These are phyloP conservation scores for Vigna reflexopilosa DNA, from an alignment of 306 rosid genomes.

Conservation along the genomic window DNA sequence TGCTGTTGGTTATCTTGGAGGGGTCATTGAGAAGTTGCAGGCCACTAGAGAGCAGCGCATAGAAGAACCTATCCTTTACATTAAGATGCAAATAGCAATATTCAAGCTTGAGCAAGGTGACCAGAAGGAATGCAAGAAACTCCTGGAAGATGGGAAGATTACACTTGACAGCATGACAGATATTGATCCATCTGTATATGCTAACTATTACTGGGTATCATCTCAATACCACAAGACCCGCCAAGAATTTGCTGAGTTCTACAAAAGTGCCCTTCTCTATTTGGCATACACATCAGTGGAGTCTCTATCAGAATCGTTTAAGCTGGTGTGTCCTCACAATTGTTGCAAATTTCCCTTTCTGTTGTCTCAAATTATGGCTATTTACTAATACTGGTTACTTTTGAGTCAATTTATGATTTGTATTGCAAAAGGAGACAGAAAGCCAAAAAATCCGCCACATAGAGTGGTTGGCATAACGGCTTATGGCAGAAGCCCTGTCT, in stretches of 20 bases:
- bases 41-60: slow-evolving; percentile 91
- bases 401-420: not conserved
- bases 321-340: slow-evolving; percentile 67
- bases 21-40: slow-evolving; percentile 88
- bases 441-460: too few relatives aligned
- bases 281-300: slow-evolving; percentile 97
- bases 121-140: slow-evolving; percentile 90
- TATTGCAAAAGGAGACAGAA: slow-evolving; percentile 6
- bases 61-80: slow-evolving; percentile 89
- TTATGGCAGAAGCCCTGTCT: too few relatives aligned
- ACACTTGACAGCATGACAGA: slow-evolving; percentile 98
- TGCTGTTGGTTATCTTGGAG: slow-evolving; percentile 86
- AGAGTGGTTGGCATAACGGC: too few relatives aligned
- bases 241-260: slow-evolving; percentile 98
- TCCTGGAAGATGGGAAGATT: slow-evolving; percentile 91
- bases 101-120: slow-evolving; percentile 90
- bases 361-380: not conserved
- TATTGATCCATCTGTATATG: slow-evolving; percentile 96
- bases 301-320: slow-evolving; percentile 95
- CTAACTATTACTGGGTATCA: slow-evolving; percentile 95
- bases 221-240: slow-evolving; percentile 86
- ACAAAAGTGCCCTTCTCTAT: slow-evolving; percentile 97
- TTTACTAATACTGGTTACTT: slow-evolving; percentile 6
- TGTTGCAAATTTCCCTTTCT: slow-evolving; percentile 21
- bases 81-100: slow-evolving; percentile 89